Evolutionary conservation across 2,329 filamentous ascomycete genomes (phyloP), one percentile per base, ranked within the genome.

Genomic region (Penicillium sp.): DNA sequence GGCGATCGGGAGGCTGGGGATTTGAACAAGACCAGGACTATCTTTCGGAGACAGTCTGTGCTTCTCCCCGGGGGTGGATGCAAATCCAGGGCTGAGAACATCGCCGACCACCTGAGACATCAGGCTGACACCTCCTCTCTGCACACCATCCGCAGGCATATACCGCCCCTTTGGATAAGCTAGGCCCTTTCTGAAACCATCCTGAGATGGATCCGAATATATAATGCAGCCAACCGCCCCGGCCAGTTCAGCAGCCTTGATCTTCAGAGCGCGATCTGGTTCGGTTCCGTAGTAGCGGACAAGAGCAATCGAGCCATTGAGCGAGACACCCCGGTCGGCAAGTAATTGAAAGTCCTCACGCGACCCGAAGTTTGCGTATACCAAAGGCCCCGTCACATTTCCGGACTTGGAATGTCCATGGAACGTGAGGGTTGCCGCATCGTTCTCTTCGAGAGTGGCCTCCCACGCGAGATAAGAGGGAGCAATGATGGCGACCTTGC

Each of bases 351-450:
- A 97, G 62, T 98, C 93, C 29, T 87, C 81, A 35, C 81, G 78
- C 29, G 87, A 85, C 9, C 93, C 94, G 57, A 90, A 94, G 67
- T 97, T 96, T 37, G 85, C 91, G 63, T 95, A 98, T 1, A 98
- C 79, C 30, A 97, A 65, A 14, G 86, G 90, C 0, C 93, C 93
- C 17, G 79, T 86, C 25, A 91, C 89, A 56, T 93, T 86, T 29
- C 90, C 93, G 1, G 84, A 78, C 60, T 86, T 89, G 13, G 90
- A 95, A 61, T 93, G 82, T 1, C 87, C 93, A 62, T 97, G 91
- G 60, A 95, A 98, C 6, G 80, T 82, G 33, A 78, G 76, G 0
- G 87, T 90, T 66, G 91, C 83, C 51, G 80, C 75, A n/a, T 77
- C 77, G 31, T 86, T 78, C 70, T 97, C 93, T 57, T 98, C 91